Conservation (phyloP, 208 protist species). For the Trypanosoma avium region DNA sequence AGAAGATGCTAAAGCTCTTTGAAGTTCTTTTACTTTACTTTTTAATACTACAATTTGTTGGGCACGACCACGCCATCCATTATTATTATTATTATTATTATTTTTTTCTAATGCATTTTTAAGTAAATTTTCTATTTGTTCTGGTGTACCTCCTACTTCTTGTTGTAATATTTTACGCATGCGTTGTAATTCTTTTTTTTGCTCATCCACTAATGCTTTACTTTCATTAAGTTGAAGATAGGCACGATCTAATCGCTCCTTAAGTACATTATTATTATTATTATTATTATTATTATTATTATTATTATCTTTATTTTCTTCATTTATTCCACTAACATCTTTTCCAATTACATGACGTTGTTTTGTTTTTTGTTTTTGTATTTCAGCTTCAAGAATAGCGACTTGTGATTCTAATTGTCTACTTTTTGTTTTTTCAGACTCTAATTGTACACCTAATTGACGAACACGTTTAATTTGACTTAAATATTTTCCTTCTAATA, state of each 20-base stretch:
- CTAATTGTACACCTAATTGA: conserved; percentile 55
- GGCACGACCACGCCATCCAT: conserved; percentile 64
- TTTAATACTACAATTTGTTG: conserved; percentile 75
- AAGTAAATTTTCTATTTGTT: conserved; percentile 43
- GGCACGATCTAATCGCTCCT: conserved; percentile 42
- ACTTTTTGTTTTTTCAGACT: conserved; percentile 36
- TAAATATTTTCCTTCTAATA: conserved; percentile 68
- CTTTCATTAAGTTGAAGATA: conserved; percentile 53
- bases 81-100: too few relatives aligned
- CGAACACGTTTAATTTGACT: conserved; percentile 44
- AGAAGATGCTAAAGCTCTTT: conserved; percentile 29
- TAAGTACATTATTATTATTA: conserved; percentile 17
- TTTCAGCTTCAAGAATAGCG: conserved; percentile 30
- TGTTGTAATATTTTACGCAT: conserved; percentile 47
- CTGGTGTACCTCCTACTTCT: conserved; percentile 51
- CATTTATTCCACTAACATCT: conserved; percentile 15
- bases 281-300: conserved; percentile 5
- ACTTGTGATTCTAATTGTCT: conserved; percentile 27
- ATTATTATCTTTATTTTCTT: neutral
- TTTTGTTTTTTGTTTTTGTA: conserved; percentile 14
- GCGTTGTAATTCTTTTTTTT: conserved; percentile 49
- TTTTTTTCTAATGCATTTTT: conserved; percentile 16
- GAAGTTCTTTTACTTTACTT: conserved; percentile 61
- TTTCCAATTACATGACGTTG: neutral
- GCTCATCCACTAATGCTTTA: conserved; percentile 50